Percentiles rank a stretch among this genome's conserved stretches.
Evolutionary conservation across 208 protist species (phyloP).

Genomic region (Leishmania gerbilli): DNA sequence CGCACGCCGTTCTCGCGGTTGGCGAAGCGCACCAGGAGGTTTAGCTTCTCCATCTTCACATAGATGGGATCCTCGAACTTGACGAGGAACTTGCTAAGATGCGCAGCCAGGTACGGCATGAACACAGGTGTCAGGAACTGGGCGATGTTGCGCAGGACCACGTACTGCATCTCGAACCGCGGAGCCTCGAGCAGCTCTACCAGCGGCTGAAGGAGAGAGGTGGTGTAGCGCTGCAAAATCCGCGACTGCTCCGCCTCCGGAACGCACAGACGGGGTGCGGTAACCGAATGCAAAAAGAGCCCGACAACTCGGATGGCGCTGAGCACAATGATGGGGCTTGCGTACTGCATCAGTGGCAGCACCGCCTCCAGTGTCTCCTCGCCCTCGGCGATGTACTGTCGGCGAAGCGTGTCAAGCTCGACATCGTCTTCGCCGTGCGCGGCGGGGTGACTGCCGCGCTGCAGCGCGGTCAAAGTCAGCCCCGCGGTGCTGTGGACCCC

Average conservation of each 20-base stretch:
- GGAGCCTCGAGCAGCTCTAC: conserved; percentile 70
- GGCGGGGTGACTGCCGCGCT: not conserved
- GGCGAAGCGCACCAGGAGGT: conserved; percentile 96
- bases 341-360: conserved; percentile 93
- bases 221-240: conserved; percentile 48
- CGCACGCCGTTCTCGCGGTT: conserved; percentile 86
- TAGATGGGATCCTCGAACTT: conserved; percentile 99
- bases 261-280: conserved; percentile 20
- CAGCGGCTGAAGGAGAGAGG: conserved; percentile 92
- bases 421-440: conserved; percentile 10
- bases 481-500: not conserved
- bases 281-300: conserved; percentile 51
- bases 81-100: conserved; percentile 95
- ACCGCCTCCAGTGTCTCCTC: conserved; percentile 94
- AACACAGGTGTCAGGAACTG: conserved; percentile 91
- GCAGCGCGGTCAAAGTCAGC: not conserved
- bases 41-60: conserved; percentile 99
- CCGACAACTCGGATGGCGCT: conserved; percentile 91
- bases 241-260: conserved; percentile 23
- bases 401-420: conserved; percentile 7
- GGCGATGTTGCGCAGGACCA: conserved; percentile 97
- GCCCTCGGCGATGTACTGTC: conserved; percentile 18
- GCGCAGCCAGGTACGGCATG: conserved; percentile 64
- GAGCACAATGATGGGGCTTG: conserved; percentile 96
- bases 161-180: conserved; percentile 96